A percentile compares a stretch with the other conserved stretches of the same genome.
These are phyloP conservation scores for Paecilomyces fulvus DNA, from an alignment of 2,329 filamentous ascomycete species.

Conservation along the genomic window DNA sequence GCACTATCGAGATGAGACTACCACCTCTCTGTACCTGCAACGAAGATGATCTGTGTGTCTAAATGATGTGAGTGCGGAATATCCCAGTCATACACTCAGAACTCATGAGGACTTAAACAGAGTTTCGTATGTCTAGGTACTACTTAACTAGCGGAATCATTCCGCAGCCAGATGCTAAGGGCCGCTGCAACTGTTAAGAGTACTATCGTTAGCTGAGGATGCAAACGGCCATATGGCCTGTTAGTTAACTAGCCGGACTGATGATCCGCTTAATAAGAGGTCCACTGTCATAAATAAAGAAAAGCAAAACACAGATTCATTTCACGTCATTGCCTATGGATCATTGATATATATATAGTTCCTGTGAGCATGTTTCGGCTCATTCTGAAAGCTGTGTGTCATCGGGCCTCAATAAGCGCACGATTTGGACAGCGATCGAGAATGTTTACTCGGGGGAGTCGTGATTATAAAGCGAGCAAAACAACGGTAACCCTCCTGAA, in stretches of 20 bases:
- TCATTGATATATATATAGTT: not conserved
- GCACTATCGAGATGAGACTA: not conserved
- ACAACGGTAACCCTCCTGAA: not conserved
- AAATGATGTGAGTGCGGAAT: too few relatives aligned
- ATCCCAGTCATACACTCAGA: too few relatives aligned
- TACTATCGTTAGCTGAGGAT: too few relatives aligned
- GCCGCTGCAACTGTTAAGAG: too few relatives aligned
- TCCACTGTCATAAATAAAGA: not conserved
- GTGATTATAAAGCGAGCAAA: not conserved
- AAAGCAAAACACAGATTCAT: not conserved
- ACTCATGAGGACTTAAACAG: not conserved
- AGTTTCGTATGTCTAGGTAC: not conserved
- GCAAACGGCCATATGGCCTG: too few relatives aligned
- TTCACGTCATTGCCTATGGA: not conserved
- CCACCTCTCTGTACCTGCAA: not conserved
- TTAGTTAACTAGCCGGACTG: too few relatives aligned
- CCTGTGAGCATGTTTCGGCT: not conserved
- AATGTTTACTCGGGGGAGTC: not conserved
- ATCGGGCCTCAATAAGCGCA: not conserved
- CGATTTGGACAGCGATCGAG: not conserved
- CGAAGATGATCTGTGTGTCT: not conserved
- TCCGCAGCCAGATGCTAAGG: too few relatives aligned
- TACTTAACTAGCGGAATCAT: too few relatives aligned
- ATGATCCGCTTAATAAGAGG: too few relatives aligned
- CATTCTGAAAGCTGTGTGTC: not conserved